Evolutionary conservation across 495 filamentous ascomycete species (phyloP), one percentile per base, ranked within the genome.

Genomic region (Thermothielavioides terrestris): DNA sequence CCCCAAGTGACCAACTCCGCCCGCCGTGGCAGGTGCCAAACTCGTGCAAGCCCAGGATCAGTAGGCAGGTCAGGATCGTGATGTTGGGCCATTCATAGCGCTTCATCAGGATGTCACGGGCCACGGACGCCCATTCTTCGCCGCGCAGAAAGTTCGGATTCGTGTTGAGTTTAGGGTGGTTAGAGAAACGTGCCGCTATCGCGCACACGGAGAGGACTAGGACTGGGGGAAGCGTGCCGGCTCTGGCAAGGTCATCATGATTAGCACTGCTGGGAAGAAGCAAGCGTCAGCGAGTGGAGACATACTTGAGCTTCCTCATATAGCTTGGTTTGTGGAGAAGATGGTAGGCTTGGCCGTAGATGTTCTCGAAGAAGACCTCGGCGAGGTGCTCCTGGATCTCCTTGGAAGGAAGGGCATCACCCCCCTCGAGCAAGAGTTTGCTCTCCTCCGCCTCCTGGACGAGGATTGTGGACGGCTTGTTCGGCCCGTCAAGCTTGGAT

Each of bases 21-120:
- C 92, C 91, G 52, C 92, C 92, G 63, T 96, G 90, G 62, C 92
- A 96, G 36, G 92, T 96, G 25, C 92, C 92, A 57, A 98, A 95
- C 59, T 95, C 90, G 60, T 98, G 92, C 40, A 98, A 71, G 12
- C 90, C 89, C 39, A 98, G 75, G 14, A 97, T 79, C 15, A 96
- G 59, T 46, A 94, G 81, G 18, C 89, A 89, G 12, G 89, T 94
- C 25, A 98, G 69, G 23, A 92, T 95, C 2, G 90, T 95, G 45
- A 98, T 94, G 58, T 95, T 98, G 0, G 92, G 91, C 65, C 88
- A 87, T 65, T 95, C 90, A 57, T 94, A 95, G 47, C 88, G 77
- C 57, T 81, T 86, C 32, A 89, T 70, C 28, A 89, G 79, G 52
- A 95, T 92, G 42, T 88, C 83, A 34, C 89, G 79, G 18, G 91